These are phyloP conservation scores for Rhizopogon rudus DNA, from an alignment of 768 basidiomycete species.

Conservation along the genomic window DNA sequence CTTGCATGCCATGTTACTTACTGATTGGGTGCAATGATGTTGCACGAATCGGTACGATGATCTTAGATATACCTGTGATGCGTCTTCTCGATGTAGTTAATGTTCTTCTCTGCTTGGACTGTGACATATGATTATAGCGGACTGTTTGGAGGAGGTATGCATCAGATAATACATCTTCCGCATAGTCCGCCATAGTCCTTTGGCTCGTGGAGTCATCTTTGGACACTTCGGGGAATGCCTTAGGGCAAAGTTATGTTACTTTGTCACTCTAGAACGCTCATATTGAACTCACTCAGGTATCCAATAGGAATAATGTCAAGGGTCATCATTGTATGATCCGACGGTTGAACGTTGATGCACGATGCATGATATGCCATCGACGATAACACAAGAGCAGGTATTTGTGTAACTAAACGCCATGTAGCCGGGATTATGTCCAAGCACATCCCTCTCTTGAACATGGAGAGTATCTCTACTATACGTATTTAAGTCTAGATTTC, in stretches of 20 bases:
- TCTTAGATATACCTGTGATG: too few relatives aligned
- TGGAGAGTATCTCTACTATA: too few relatives aligned
- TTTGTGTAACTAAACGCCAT: slow-evolving; percentile 45
- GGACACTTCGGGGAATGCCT: slow-evolving; percentile 36
- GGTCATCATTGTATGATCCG: slow-evolving; percentile 30
- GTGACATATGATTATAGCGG: too few relatives aligned
- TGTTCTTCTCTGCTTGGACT: too few relatives aligned
- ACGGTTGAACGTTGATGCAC: slow-evolving; percentile 12
- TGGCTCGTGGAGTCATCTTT: slow-evolving; percentile 31
- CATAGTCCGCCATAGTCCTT: slow-evolving; percentile 51
- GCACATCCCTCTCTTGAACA: slow-evolving; percentile 32
- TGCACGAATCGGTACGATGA: too few relatives aligned
- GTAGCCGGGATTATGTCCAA: slow-evolving; percentile 39
- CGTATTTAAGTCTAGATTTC: too few relatives aligned
- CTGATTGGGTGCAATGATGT: too few relatives aligned
- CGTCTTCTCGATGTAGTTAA: too few relatives aligned
- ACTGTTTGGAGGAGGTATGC: too few relatives aligned
- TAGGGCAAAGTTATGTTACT: slow-evolving; percentile 7
- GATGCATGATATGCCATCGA: slow-evolving; percentile 19
- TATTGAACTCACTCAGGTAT: slow-evolving; percentile 35
- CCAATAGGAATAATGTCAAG: slow-evolving; percentile 51
- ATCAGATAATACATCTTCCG: slow-evolving; percentile 31
- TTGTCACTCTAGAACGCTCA: not conserved
- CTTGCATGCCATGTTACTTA: too few relatives aligned
- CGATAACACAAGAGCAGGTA: slow-evolving; percentile 28